Percentiles rank a stretch among this genome's conserved stretches.
Conservation (phyloP, 331 rosid species). For the Rosa hybrid region DNA sequence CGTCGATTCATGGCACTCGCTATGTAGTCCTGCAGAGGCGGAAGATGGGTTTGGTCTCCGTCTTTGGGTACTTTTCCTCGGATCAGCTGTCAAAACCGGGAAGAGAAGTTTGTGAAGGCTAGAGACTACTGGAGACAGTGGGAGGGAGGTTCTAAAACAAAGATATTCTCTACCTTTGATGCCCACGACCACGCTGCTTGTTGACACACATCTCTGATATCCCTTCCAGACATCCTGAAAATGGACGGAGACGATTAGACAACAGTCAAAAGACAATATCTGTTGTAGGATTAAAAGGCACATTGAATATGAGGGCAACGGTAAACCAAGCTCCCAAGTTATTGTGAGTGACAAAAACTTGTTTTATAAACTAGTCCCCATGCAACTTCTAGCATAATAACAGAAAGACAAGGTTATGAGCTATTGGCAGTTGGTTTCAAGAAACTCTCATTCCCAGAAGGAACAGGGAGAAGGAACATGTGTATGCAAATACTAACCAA, state of each 20-base stretch:
- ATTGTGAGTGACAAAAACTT: too few relatives aligned
- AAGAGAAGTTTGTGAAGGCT: background rate
- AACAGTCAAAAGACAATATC: background rate
- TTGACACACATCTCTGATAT: slow-evolving; percentile 79
- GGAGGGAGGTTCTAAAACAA: background rate
- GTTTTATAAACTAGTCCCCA: too few relatives aligned
- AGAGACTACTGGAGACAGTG: background rate
- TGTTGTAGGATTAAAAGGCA: background rate
- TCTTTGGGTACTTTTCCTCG: slow-evolving; percentile 62
- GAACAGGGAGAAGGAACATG: background rate
- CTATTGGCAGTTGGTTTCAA: background rate
- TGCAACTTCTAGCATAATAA: too few relatives aligned
- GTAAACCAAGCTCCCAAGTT: background rate
- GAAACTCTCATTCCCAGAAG: background rate
- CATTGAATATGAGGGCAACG: background rate
- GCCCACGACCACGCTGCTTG: slow-evolving; percentile 97
- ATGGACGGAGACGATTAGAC: slow-evolving; percentile 12
- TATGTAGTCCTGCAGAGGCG: slow-evolving; percentile 55
- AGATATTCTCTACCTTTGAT: slow-evolving; percentile 59
- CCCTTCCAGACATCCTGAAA: slow-evolving; percentile 95
- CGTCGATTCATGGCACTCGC: slow-evolving; percentile 42
- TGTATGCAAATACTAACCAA: background rate
- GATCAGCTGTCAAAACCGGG: slow-evolving; percentile 53
- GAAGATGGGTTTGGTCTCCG: slow-evolving; percentile 57
- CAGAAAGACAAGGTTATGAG: background rate